These are phyloP conservation scores for Macrophomina pseudophaseolina DNA, from an alignment of 2,329 filamentous ascomycete species.

Conservation along the genomic window DNA sequence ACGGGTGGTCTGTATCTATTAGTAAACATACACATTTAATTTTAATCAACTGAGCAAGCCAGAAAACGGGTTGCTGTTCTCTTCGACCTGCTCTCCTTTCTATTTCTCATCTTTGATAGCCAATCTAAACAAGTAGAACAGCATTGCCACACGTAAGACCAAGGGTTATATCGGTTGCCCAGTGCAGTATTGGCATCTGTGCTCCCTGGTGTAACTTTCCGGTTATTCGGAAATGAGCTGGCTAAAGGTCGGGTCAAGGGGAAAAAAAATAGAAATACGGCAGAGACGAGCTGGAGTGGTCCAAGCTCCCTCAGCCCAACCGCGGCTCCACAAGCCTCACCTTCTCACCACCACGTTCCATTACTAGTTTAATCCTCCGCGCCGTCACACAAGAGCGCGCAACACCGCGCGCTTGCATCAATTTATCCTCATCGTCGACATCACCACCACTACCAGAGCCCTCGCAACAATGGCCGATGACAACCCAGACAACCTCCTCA, in stretches of 20 bases:
- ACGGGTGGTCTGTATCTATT: background rate
- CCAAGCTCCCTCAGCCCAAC: slow-evolving; percentile 23
- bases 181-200: slow-evolving; percentile 14
- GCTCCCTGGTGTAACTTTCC: background rate
- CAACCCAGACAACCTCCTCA: slow-evolving; percentile 46
- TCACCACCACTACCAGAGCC: background rate
- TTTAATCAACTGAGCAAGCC: background rate
- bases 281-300: background rate
- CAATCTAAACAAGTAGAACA: background rate
- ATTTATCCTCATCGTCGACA: background rate
- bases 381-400: background rate
- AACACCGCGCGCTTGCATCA: background rate
- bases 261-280: background rate
- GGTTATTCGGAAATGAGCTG: slow-evolving; percentile 3
- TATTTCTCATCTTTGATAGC: background rate
- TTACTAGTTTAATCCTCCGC: background rate
- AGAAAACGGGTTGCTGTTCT: background rate
- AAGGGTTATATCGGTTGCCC: background rate
- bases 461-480: slow-evolving; percentile 63
- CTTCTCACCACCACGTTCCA: background rate
- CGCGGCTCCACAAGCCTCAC: background rate
- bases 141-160: background rate
- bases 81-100: background rate
- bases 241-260: background rate
- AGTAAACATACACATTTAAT: slow-evolving; percentile 8